Evolutionary conservation across 2,329 filamentous ascomycete species (phyloP).

Genomic region (Scedosporium aurantiacum): DNA sequence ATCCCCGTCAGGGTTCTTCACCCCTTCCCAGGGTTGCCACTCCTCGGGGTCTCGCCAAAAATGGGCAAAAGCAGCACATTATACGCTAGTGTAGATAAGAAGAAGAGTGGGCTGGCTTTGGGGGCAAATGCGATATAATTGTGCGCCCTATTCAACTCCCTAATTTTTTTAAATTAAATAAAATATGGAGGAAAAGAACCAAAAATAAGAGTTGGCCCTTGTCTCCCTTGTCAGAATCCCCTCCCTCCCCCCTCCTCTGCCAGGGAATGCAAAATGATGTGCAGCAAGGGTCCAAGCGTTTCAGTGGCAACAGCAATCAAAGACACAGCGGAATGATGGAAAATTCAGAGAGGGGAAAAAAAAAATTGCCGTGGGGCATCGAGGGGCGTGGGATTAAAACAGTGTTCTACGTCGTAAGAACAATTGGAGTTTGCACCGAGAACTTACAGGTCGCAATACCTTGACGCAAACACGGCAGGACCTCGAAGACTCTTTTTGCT

Average conservation of each 20-base stretch:
- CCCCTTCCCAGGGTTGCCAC: background rate
- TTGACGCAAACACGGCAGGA: too few species aligned
- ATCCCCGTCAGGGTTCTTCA: background rate
- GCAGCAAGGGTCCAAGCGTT: slow-evolving; percentile 5
- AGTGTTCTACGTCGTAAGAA: too few species aligned
- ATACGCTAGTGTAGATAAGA: background rate
- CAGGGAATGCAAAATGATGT: slow-evolving; percentile 6
- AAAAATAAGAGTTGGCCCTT: background rate
- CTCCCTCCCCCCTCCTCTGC: background rate
- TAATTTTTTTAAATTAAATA: too few species aligned
- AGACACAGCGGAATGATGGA: background rate
- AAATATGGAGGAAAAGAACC: background rate
- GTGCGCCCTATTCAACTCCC: too few species aligned
- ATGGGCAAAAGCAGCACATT: background rate
- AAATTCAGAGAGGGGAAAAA: background rate
- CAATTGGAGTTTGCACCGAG: too few species aligned
- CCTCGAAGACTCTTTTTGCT: too few species aligned
- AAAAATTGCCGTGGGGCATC: background rate
- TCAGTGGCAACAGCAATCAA: background rate
- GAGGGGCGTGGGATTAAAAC: too few species aligned
- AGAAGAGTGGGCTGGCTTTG: background rate
- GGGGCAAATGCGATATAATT: background rate
- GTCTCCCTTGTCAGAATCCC: background rate
- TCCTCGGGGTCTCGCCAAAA: background rate
- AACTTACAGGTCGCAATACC: too few species aligned